Conservation (phyloP, 148 eudicot genomes). For the Gaultheria prostrata region DNA sequence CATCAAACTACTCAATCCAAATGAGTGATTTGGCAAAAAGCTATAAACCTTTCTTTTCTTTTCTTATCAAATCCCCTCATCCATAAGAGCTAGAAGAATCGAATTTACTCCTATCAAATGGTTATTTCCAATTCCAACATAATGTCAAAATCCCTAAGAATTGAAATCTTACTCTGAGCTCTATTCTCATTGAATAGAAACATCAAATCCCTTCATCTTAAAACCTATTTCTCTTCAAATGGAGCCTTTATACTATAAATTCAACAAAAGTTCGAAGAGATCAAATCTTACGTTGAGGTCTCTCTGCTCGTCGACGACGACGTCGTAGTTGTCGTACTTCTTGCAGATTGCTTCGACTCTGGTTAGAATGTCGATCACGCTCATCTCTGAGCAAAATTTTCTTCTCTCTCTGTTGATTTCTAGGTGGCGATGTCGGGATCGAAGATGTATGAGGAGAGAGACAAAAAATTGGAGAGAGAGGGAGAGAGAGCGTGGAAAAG, state of each 20-base stretch:
- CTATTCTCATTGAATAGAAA: neutral
- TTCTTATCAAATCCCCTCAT: too few relatives aligned
- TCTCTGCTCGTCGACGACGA: neutral
- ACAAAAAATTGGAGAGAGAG: neutral
- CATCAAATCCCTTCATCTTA: too few relatives aligned
- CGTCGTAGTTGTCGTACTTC: neutral
- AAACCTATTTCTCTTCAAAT: too few relatives aligned
- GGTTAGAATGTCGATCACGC: conserved; percentile 6
- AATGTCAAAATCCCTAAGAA: neutral
- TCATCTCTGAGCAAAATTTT: neutral
- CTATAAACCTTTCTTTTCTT: too few relatives aligned
- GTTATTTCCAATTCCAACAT: neutral
- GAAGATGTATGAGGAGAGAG: neutral
- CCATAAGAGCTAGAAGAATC: neutral
- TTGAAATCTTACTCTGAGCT: neutral
- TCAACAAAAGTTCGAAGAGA: too few relatives aligned
- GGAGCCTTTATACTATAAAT: too few relatives aligned
- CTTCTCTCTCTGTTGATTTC: neutral
- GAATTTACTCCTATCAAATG: neutral
- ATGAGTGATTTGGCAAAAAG: too few relatives aligned
- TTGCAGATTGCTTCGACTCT: conserved; percentile 16
- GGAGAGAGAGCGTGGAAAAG: too few relatives aligned
- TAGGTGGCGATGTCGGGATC: neutral
- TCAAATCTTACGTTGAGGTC: neutral
- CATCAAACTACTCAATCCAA: too few relatives aligned